These are phyloP conservation scores for Cutaneotrichosporon cutaneum DNA, from an alignment of 1,284 basidiomycete genomes.

Conservation along the genomic window DNA sequence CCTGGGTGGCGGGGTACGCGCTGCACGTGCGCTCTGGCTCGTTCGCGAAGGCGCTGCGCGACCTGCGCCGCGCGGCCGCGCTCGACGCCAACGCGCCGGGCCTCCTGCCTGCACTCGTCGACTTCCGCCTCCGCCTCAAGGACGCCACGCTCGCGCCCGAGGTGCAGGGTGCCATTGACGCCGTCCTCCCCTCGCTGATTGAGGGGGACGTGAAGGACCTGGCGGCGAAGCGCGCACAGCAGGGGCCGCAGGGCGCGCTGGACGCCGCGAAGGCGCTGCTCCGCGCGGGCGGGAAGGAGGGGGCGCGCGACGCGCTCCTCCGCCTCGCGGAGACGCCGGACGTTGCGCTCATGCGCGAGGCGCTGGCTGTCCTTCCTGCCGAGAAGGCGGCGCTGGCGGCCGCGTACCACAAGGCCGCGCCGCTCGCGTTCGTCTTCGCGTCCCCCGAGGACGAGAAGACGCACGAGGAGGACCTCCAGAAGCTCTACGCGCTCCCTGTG, in stretches of 20 bases:
- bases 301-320: conserved; percentile 60
- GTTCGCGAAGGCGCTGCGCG: conserved; percentile 72
- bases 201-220: conserved; percentile 58
- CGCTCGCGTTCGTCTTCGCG: conserved; percentile 52
- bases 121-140: conserved; percentile 61
- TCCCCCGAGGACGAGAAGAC: conserved; percentile 35
- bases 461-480: conserved; percentile 15
- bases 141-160: conserved; percentile 44
- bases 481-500: conserved; percentile 4
- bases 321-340: conserved; percentile 60
- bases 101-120: conserved; percentile 68
- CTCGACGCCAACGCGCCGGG: conserved; percentile 64
- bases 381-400: conserved; percentile 56
- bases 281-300: neutral
- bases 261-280: conserved; percentile 61
- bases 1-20: conserved; percentile 76
- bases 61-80: conserved; percentile 63
- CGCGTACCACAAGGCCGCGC: conserved; percentile 37
- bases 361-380: conserved; percentile 61
- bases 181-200: conserved; percentile 58
- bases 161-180: conserved; percentile 39
- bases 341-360: conserved; percentile 59
- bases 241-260: conserved; percentile 60
- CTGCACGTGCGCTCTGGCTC: conserved; percentile 77
- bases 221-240: conserved; percentile 64